These are phyloP conservation scores for Exophiala calicioides DNA, from an alignment of 2,329 filamentous ascomycete species.

Conservation along the genomic window DNA sequence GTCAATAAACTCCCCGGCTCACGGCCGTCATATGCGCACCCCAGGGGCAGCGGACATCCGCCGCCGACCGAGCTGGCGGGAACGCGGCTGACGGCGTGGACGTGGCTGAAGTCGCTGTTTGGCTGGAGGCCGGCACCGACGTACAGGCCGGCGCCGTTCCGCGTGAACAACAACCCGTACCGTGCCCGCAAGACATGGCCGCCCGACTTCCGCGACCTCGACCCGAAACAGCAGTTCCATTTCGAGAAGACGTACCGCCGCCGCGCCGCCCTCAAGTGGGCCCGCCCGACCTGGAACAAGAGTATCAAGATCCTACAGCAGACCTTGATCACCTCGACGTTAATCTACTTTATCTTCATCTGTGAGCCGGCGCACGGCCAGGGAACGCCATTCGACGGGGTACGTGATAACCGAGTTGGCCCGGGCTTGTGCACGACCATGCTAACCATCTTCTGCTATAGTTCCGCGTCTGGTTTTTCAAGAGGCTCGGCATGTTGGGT, in stretches of 20 bases:
- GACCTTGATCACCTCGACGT: constrained; percentile 43
- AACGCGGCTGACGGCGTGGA: constrained; percentile 19
- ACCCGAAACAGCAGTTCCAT: constrained; percentile 67
- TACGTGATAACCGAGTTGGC: constrained; percentile 8
- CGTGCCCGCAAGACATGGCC: constrained; percentile 64
- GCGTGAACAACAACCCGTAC: constrained; percentile 54
- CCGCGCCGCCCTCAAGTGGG: constrained; percentile 61
- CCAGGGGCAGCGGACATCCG: constrained; percentile 2
- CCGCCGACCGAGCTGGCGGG: constrained; percentile 12
- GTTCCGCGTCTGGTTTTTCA: constrained; percentile 29
- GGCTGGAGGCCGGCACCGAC: constrained; percentile 21
- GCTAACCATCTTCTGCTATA: constrained; percentile 3
- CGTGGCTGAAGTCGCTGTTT: constrained; percentile 26
- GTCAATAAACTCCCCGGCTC: constrained; percentile 8
- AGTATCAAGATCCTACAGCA: constrained; percentile 60
- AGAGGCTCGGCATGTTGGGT: constrained; percentile 19
- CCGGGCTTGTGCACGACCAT: not conserved
- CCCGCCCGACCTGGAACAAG: constrained; percentile 59
- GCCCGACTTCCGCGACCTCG: constrained; percentile 63
- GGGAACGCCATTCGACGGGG: constrained; percentile 29
- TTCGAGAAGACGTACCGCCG: constrained; percentile 66
- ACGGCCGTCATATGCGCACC: constrained; percentile 19
- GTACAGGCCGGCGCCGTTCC: constrained; percentile 29
- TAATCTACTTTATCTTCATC: constrained; percentile 32
- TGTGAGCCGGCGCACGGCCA: constrained; percentile 23